phyloP scores from a whole-genome alignment of 306 rosid species.

The Cicer judaicum region DNA sequence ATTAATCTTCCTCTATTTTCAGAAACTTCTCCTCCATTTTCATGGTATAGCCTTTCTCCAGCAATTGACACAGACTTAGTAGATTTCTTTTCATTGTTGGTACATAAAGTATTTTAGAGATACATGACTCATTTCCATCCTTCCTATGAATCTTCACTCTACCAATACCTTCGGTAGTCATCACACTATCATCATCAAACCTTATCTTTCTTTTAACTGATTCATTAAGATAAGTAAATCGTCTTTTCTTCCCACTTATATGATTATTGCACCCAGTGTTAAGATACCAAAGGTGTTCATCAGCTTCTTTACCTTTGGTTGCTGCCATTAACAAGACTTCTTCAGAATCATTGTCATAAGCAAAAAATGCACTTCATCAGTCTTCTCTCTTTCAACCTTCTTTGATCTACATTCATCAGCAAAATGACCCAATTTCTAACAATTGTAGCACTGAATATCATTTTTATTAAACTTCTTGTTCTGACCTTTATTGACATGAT shows the following conservation, averaged over 20 bases:
- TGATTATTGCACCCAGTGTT: neutral
- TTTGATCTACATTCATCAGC: neutral
- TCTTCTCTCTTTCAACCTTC: neutral
- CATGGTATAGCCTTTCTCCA: neutral
- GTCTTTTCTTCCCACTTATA: neutral
- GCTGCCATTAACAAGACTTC: neutral
- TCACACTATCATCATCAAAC: neutral
- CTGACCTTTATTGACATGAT: neutral
- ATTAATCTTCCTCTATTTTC: neutral
- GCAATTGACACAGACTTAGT: neutral
- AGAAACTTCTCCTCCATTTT: neutral
- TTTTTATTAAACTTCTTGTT: too few species aligned
- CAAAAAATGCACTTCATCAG: too few species aligned
- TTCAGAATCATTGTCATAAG: neutral
- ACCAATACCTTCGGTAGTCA: neutral
- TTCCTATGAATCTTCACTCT: neutral
- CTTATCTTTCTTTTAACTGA: neutral
- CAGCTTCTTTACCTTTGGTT: too few species aligned
- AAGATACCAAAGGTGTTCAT: neutral
- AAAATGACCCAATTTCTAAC: neutral
- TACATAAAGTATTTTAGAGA: neutral
- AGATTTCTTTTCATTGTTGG: neutral
- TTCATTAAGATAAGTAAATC: neutral
- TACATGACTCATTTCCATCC: neutral
- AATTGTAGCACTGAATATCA: neutral